phyloP scores from a whole-genome alignment of 23 red algal genomes.

The Agarophyton chilense region DNA sequence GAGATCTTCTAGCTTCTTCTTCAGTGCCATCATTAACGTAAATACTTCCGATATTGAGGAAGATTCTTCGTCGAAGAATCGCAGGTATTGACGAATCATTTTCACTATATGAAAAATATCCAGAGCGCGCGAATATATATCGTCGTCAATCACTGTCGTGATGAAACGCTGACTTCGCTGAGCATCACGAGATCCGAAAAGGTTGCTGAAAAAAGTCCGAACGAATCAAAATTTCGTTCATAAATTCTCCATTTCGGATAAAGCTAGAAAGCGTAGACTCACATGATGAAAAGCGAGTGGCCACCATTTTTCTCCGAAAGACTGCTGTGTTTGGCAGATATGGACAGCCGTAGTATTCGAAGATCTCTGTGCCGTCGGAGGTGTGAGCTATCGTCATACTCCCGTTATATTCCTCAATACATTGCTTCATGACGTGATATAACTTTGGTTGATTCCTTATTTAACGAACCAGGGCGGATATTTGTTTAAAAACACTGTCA shows the following conservation, averaged over 20 bases:
- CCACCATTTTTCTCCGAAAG: neutral
- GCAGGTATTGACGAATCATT: neutral
- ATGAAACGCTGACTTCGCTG: neutral
- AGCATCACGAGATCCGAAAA: neutral
- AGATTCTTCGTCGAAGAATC: neutral
- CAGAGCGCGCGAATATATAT: neutral
- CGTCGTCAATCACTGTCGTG: neutral
- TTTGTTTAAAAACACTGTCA: neutral
- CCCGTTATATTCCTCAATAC: neutral
- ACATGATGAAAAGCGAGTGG: neutral
- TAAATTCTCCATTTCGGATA: neutral
- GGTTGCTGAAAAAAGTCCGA: neutral
- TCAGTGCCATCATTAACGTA: neutral
- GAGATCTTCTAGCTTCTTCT: neutral
- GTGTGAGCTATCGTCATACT: too few species aligned
- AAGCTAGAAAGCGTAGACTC: neutral
- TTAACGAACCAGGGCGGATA: neutral
- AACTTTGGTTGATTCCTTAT: neutral
- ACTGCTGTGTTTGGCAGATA: neutral
- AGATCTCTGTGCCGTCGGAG: neutral
- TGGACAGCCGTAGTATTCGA: neutral
- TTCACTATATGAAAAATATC: neutral
- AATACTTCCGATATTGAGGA: neutral
- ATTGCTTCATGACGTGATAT: neutral
- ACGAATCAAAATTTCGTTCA: neutral